Evolutionary conservation across 805 yeast species (phyloP).

Genomic region (Wickerhamomyces pijperi): DNA sequence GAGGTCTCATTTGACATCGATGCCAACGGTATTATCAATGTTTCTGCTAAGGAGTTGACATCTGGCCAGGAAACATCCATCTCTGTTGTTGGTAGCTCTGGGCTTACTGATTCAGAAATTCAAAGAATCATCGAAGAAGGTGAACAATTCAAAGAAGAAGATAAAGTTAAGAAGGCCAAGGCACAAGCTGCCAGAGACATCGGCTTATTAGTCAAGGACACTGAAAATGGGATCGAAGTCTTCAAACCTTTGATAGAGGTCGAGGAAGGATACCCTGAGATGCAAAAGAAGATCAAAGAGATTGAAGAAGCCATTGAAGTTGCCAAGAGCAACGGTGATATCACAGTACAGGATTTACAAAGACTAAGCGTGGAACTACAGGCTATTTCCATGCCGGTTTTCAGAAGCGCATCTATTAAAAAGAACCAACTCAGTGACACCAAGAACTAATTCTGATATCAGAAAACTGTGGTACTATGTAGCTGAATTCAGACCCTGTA

Average conservation of each 20-base stretch:
- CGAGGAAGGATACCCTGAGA: conserved; percentile 40
- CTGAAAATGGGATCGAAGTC: conserved; percentile 75
- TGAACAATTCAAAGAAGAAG: conserved; percentile 46
- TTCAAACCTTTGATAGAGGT: conserved; percentile 36
- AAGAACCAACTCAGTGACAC: conserved; percentile 5
- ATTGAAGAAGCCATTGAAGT: conserved; percentile 58
- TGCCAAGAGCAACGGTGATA: conserved; percentile 52
- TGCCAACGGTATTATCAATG: conserved; percentile 77
- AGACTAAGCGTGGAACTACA: conserved; percentile 67
- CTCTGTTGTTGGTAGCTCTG: conserved; percentile 60
- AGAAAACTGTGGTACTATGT: too few species aligned
- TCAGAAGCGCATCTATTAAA: conserved; percentile 31
- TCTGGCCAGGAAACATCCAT: conserved; percentile 70
- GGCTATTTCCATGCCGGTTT: conserved; percentile 62
- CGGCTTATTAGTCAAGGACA: conserved; percentile 73
- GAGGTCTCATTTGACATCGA: conserved; percentile 70
- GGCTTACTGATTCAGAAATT: conserved; percentile 60
- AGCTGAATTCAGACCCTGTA: not conserved
- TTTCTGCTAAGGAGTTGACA: conserved; percentile 69
- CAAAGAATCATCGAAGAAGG: conserved; percentile 56
- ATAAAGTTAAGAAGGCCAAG: conserved; percentile 46
- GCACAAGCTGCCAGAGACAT: conserved; percentile 70
- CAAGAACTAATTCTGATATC: too few species aligned
- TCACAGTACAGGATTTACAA: conserved; percentile 49
- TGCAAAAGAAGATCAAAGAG: conserved; percentile 34